phyloP scores from a whole-genome alignment of 2,329 filamentous ascomycete genomes.

The Chrysoporthe deuterocubensis region DNA sequence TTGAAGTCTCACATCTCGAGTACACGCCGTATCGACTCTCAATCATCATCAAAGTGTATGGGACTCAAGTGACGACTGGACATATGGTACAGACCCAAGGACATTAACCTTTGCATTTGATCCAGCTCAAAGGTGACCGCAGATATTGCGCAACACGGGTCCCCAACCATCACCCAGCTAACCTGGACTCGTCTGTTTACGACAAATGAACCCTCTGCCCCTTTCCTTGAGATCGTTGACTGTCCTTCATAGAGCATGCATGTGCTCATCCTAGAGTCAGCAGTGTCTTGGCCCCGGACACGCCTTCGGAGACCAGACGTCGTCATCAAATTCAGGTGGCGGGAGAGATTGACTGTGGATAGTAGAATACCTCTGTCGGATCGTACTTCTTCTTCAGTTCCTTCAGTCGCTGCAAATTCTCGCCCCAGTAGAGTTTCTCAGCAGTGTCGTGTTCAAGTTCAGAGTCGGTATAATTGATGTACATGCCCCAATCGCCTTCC shows the following conservation, averaged over 20 bases:
- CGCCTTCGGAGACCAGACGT: too few species aligned
- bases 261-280: too few species aligned
- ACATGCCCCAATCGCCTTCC: conserved; percentile 42
- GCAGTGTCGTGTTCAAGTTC: conserved; percentile 40
- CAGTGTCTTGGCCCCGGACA: too few species aligned
- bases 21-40: not conserved
- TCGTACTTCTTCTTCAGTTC: conserved; percentile 43
- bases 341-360: conserved; percentile 43
- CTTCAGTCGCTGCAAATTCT: conserved; percentile 39
- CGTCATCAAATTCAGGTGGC: conserved; percentile 13
- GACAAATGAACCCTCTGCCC: not conserved
- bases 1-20: not conserved
- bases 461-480: conserved; percentile 48
- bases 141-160: not conserved
- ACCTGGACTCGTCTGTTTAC: not conserved
- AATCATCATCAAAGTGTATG: not conserved
- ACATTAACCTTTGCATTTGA: not conserved
- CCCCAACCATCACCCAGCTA: not conserved
- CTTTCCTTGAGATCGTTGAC: too few species aligned
- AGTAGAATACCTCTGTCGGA: conserved; percentile 45
- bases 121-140: not conserved
- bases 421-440: conserved; percentile 43
- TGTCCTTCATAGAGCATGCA: too few species aligned
- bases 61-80: too few species aligned
- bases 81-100: too few species aligned